These are phyloP conservation scores for Ceratobasidium theobromae DNA, from an alignment of 1,284 basidiomycete species.

Conservation along the genomic window DNA sequence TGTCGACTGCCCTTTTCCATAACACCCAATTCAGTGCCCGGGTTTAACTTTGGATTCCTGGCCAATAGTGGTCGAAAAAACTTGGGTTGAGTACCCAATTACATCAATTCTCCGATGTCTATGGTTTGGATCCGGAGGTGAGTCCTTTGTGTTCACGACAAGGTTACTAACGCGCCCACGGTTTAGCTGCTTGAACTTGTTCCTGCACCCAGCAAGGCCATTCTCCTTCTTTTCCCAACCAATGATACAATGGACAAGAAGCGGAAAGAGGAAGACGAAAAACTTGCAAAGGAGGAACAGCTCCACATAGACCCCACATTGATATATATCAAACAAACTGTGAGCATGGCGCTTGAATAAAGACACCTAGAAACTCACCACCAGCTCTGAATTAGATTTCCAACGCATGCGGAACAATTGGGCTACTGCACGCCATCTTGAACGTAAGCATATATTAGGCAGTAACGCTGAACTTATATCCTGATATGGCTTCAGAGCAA, in stretches of 20 bases:
- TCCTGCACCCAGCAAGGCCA: conserved; percentile 71
- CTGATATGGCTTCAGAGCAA: conserved; percentile 46
- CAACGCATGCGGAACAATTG: conserved; percentile 90
- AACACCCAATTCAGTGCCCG: too few species aligned
- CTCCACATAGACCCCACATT: conserved; percentile 59
- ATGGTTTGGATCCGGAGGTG: conserved; percentile 75
- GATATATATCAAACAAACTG: conserved; percentile 77
- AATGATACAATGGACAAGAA: conserved; percentile 53
- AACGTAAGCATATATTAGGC: conserved; percentile 54
- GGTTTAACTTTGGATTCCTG: conserved; percentile 1
- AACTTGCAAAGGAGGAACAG: conserved; percentile 50
- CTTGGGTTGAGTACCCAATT: conserved; percentile 65
- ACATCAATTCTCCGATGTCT: conserved; percentile 76
- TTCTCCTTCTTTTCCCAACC: conserved; percentile 81
- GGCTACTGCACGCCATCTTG: conserved; percentile 74
- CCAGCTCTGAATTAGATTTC: conserved; percentile 58
- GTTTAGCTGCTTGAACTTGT: conserved; percentile 67
- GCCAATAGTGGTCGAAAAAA: conserved; percentile 75
- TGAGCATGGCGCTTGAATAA: conserved; percentile 42
- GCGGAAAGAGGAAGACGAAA: conserved; percentile 59
- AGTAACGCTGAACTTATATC: background rate
- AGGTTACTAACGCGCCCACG: background rate
- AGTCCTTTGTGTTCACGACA: conserved; percentile 25
- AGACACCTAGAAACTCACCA: background rate
- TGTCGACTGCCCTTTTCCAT: background rate